Evolutionary conservation across 345 rosid genomes (phyloP), one percentile per base, ranked within the genome.

Genomic region (Boechera retrofracta): DNA sequence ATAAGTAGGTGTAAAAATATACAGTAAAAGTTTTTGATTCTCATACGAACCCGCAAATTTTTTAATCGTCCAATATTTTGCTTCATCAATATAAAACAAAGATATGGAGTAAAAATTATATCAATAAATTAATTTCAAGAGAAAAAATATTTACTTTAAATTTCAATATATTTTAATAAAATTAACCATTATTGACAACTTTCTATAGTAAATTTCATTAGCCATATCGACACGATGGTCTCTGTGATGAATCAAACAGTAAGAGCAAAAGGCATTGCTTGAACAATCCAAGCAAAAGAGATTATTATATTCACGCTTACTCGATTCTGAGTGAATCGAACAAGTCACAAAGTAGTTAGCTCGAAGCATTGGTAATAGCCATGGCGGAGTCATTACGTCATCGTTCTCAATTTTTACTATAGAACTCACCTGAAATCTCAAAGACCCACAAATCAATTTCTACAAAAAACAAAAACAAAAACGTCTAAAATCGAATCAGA

Each of bases 231-330:
- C 75, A 5, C 82, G 86, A 75, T 91, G 97, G 53, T 87, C 87
- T 5, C 71, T 82, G 84, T 91, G 94, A 49, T 85, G 45, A 66
- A 82, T 76, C 42, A 78, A 74, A 74, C 95, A 91, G 69, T 82
- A 88, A 33, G 91, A 87, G 44, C 95, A 91, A 64, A 91, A 78
- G 29, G 91, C 85, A 77, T 69, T 78, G 10, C 83, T 82, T 74
- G 72, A 64, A 77, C 97, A 91, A 41, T 89, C 91, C 78, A 91
- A 83, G 53, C 95, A 91, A 80, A 87, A 91, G 73, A 82, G 67
- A 21, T 21, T 21, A 74, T 89, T 91, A 74, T 91, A 89, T 79
- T 91, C 97, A 28, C 90, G 86, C 69, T 89, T 91, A 65, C 80
- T 83, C 29, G 87, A 85, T 72, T 79, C 84, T 0, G 83, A 85